These are phyloP conservation scores for Leptodermis oblonga DNA, from an alignment of 257 asterid species.

Conservation along the genomic window DNA sequence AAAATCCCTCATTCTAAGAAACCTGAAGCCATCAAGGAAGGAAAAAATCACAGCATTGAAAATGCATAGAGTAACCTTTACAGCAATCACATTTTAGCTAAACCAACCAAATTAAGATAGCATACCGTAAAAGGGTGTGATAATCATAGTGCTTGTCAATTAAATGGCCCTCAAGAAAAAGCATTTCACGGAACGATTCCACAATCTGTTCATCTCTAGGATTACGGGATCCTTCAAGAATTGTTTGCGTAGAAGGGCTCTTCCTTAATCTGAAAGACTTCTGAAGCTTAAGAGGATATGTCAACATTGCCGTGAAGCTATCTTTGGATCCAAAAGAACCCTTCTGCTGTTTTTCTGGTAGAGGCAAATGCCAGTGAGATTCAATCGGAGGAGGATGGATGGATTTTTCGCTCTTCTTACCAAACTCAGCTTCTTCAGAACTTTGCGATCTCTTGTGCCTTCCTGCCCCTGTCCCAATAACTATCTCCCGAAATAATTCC, in stretches of 20 bases:
- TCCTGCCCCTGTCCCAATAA: slow-evolving; percentile 24
- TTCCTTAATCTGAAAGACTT: slow-evolving; percentile 24
- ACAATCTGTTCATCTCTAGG: slow-evolving; percentile 50
- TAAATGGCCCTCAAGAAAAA: slow-evolving; percentile 40
- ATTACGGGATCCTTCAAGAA: slow-evolving; percentile 46
- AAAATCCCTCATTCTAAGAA: slow-evolving; percentile 70
- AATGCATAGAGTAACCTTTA: not conserved
- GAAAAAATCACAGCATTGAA: not conserved
- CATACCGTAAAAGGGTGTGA: slow-evolving; percentile 63
- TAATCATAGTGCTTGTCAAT: slow-evolving; percentile 45
- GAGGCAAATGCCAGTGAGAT: slow-evolving; percentile 43
- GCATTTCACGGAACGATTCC: slow-evolving; percentile 50
- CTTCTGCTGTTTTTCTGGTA: slow-evolving; percentile 21
- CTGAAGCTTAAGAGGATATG: slow-evolving; percentile 27
- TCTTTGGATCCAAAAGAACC: not conserved
- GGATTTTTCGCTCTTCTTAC: slow-evolving; percentile 22
- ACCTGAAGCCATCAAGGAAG: slow-evolving; percentile 35
- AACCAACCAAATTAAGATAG: not conserved
- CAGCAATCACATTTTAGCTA: not conserved
- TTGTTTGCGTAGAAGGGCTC: slow-evolving; percentile 30
- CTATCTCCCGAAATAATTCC: slow-evolving; percentile 37
- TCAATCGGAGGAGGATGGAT: slow-evolving; percentile 48
- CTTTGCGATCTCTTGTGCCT: slow-evolving; percentile 20
- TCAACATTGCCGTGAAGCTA: slow-evolving; percentile 32
- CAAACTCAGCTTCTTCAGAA: slow-evolving; percentile 17